These are phyloP conservation scores for Coemansia sp. DNA, from an alignment of 192 early-diverging fungal species.

Conservation along the genomic window DNA sequence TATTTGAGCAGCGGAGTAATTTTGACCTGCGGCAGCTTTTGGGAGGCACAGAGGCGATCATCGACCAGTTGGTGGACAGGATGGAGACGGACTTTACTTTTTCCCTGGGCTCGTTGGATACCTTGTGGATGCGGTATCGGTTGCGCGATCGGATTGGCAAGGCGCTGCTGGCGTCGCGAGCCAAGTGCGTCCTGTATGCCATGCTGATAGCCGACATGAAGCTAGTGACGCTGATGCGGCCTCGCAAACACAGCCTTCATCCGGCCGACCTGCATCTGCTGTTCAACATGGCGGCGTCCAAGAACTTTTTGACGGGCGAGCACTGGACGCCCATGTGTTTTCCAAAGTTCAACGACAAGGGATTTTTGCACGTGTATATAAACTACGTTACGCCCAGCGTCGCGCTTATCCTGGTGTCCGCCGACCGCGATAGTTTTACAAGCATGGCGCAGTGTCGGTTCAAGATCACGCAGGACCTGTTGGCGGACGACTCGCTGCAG, in stretches of 20 bases:
- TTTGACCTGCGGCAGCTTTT: slow-evolving; percentile 86
- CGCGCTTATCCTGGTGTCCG: slow-evolving; percentile 70
- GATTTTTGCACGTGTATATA: slow-evolving; percentile 86
- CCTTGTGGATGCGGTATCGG: slow-evolving; percentile 63
- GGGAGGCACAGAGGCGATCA: slow-evolving; percentile 74
- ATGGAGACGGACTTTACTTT: slow-evolving; percentile 71
- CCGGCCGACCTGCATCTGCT: slow-evolving; percentile 79
- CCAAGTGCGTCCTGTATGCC: slow-evolving; percentile 72
- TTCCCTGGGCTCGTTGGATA: slow-evolving; percentile 72
- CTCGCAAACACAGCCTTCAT: slow-evolving; percentile 75
- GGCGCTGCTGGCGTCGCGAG: slow-evolving; percentile 54
- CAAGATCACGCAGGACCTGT: slow-evolving; percentile 54
- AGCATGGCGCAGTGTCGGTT: slow-evolving; percentile 68
- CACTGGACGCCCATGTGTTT: slow-evolving; percentile 94
- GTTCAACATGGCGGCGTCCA: slow-evolving; percentile 77
- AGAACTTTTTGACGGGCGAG: slow-evolving; percentile 75
- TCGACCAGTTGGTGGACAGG: slow-evolving; percentile 70
- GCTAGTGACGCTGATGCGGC: slow-evolving; percentile 70
- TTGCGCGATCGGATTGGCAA: slow-evolving; percentile 69
- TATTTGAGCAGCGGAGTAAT: slow-evolving; percentile 82
- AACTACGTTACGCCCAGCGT: slow-evolving; percentile 72
- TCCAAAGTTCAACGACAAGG: slow-evolving; percentile 83
- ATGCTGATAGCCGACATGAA: slow-evolving; percentile 74
- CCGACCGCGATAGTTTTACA: slow-evolving; percentile 82
- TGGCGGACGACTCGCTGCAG: slow-evolving; percentile 39